Evolutionary conservation across 306 rosid genomes (phyloP).

Genomic region (Sicyos baderoa): DNA sequence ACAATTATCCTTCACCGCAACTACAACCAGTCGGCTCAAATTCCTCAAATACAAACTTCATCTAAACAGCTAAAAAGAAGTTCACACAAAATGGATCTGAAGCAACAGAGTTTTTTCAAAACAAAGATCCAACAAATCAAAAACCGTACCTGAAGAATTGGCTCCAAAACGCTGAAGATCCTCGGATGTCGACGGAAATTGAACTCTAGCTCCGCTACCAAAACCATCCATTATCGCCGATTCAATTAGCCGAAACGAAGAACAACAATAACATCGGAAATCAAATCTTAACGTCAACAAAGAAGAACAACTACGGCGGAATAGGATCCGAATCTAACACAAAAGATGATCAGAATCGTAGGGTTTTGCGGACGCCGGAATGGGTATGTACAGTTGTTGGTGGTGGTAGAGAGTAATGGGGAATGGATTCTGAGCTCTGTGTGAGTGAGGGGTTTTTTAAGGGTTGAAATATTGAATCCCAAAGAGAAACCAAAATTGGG

Average conservation of each 20-base stretch:
- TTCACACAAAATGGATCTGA: constrained; percentile 6
- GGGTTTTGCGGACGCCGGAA: constrained; percentile 29
- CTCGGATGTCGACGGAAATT: constrained; percentile 40
- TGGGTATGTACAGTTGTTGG: not conserved
- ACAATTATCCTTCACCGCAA: not conserved
- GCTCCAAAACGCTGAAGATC: constrained; percentile 50
- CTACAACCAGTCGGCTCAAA: not conserved
- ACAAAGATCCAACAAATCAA: not conserved
- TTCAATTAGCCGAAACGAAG: constrained; percentile 20
- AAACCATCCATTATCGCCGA: constrained; percentile 65
- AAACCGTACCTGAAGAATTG: constrained; percentile 53
- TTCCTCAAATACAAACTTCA: not conserved
- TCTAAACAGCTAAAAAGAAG: not conserved
- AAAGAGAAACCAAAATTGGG: too few relatives aligned
- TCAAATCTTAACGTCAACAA: constrained; percentile 10
- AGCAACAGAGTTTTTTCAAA: not conserved
- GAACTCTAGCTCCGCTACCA: constrained; percentile 54
- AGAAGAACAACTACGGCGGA: constrained; percentile 2
- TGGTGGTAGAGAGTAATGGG: too few relatives aligned
- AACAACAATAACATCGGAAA: constrained; percentile 25
- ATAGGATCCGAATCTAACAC: constrained; percentile 12
- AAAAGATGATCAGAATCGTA: not conserved
- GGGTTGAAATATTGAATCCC: too few relatives aligned
- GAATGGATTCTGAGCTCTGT: too few relatives aligned
- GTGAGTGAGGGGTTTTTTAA: too few relatives aligned